Percentiles rank a stretch among this genome's conserved stretches.
These are phyloP conservation scores for Lentinula boryana DNA, from an alignment of 768 basidiomycete genomes.

Conservation along the genomic window DNA sequence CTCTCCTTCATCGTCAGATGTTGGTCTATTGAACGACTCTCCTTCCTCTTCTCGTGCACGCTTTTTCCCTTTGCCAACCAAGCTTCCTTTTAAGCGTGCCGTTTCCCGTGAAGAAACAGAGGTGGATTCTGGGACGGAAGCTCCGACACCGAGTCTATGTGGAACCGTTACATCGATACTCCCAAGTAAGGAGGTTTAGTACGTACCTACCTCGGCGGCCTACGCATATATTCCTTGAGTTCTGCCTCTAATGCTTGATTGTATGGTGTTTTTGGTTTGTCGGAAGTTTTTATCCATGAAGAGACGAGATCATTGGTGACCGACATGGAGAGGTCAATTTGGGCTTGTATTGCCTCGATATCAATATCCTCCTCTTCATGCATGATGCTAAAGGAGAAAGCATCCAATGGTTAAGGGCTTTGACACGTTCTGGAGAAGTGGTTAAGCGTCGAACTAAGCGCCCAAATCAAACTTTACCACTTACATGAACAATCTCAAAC, in stretches of 20 bases:
- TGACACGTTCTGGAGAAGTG: background rate
- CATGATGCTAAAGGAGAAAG: background rate
- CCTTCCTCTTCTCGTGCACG: conserved; percentile 36
- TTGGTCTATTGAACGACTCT: conserved; percentile 13
- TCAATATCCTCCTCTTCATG: conserved; percentile 54
- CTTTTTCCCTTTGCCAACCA: conserved; percentile 46
- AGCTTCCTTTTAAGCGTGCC: conserved; percentile 56
- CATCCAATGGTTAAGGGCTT: background rate
- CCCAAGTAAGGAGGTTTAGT: conserved; percentile 6
- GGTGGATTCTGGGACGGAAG: conserved; percentile 45
- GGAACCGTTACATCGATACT: conserved; percentile 9
- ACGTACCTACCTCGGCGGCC: conserved; percentile 58
- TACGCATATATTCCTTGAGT: conserved; percentile 60
- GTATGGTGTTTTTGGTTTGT: conserved; percentile 25
- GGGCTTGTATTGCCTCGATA: conserved; percentile 68
- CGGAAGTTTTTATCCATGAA: conserved; percentile 66
- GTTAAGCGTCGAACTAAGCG: background rate
- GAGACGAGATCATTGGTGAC: conserved; percentile 67
- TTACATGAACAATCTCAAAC: conserved; percentile 35
- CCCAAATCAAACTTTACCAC: background rate
- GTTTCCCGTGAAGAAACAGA: conserved; percentile 42
- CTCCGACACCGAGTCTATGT: conserved; percentile 70
- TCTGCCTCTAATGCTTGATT: conserved; percentile 41
- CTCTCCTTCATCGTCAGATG: conserved; percentile 48
- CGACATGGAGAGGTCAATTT: conserved; percentile 76